Percentiles rank a stretch among this genome's conserved stretches.
Conservation (phyloP, 306 rosid genomes). For the Cucurbita maxima region DNA sequence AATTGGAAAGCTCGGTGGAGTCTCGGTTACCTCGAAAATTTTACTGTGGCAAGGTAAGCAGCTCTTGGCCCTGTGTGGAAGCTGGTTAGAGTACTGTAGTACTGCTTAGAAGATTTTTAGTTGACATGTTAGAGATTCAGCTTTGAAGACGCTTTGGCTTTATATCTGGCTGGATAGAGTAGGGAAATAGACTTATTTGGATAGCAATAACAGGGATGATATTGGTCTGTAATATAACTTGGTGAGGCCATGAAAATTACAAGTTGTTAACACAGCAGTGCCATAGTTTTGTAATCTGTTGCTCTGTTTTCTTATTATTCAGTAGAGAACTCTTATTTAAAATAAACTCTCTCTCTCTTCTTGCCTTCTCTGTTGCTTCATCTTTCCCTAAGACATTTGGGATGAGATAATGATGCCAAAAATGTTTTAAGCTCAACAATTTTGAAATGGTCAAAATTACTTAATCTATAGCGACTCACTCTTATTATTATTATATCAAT, state of each 20-base stretch:
- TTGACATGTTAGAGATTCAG: conserved; percentile 4
- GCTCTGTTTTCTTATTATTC: background rate
- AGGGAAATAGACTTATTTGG: background rate
- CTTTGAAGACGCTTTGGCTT: background rate
- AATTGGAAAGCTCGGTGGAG: background rate
- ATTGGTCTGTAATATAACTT: conserved; percentile 6
- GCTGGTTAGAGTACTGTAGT: background rate
- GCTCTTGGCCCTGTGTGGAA: background rate
- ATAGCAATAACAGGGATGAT: background rate
- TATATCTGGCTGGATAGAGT: background rate
- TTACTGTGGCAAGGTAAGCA: background rate
- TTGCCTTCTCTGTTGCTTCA: background rate
- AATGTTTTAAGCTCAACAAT: background rate
- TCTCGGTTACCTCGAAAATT: background rate
- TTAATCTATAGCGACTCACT: too few relatives aligned
- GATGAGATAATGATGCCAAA: background rate
- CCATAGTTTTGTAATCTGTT: conserved; percentile 2
- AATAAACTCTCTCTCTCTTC: background rate
- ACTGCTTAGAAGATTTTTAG: background rate
- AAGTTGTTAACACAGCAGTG: background rate
- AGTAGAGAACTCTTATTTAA: background rate
- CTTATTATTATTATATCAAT: too few relatives aligned
- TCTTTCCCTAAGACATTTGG: background rate
- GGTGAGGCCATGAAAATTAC: background rate
- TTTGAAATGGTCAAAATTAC: background rate